Evolutionary conservation across 176 grass and related monocot genomes (phyloP), one percentile per base, ranked within the genome.

Genomic region (Phragmites australis): DNA sequence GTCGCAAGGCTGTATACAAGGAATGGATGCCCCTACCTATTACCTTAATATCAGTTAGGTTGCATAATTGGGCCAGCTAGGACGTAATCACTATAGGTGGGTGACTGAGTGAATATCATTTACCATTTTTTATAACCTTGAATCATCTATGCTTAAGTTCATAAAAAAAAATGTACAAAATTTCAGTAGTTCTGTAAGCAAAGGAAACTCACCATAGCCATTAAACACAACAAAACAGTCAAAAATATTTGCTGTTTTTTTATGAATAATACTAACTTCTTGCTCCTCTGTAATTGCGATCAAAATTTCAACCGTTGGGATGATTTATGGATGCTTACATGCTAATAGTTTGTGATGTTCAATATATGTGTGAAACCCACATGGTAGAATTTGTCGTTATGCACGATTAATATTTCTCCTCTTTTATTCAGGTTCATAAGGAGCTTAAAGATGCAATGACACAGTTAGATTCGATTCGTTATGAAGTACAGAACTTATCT

Each of bases 381-480:
- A 66, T 65, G 57, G 29, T 63, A 49, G 8, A 68, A 72, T 57
- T 23, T 41, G 10, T 29, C 6, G 8, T 58, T 43, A 30, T 88
- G 43, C 49, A 27, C 2, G 55, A 42, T 44, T 74, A 65, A 72
- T 65, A 50, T 67, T 41, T 23, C 39, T 50, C 15, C 25, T 50
- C n/a, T 80, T 68, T 81, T 71, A 45, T 64, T 21, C 72, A 97
- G 95, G 88, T 97, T 23, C 90, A 97, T 13, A 94, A 92, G 75
- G 95, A 97, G 81, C 88, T 97, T 72, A 88, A 88, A 91, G 95
- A 97, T 23, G 89, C 92, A 1, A 88, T 97, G 61, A 91, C 90
- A 65, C 90, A 97, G 67, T 31, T 94, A 78, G 90, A 97, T 47
- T 85, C 89, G 11, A 97, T 97, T 81, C 87, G 92, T 62, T 89